Conservation (phyloP, 2,329 filamentous ascomycete genomes). For the Ascochyta clinopodiicola region DNA sequence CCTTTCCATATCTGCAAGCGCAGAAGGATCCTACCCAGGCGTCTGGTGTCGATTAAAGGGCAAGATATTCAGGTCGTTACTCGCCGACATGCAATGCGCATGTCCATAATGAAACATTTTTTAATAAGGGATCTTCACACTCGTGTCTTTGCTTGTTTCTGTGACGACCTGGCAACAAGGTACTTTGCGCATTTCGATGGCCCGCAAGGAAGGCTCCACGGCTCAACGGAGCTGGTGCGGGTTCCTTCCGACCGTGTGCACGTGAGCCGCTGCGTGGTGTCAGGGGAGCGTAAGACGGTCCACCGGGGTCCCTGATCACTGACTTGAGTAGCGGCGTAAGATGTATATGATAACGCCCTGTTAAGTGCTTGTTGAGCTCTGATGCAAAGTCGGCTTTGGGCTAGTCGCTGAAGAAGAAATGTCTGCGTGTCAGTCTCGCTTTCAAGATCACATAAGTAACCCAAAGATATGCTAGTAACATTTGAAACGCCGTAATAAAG, state of each 20-base stretch:
- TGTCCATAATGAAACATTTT: background rate
- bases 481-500: background rate
- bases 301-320: background rate
- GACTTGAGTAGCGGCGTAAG: background rate
- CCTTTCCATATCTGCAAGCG: background rate
- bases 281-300: background rate
- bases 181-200: background rate
- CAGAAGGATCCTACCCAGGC: constrained; percentile 5
- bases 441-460: background rate
- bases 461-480: background rate
- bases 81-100: background rate
- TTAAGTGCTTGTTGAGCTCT: too few relatives aligned
- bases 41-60: constrained; percentile 6
- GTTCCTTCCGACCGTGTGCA: background rate
- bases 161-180: background rate
- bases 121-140: background rate
- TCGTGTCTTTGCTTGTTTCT: background rate
- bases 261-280: background rate
- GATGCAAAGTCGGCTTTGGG: too few relatives aligned
- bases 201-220: background rate
- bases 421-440: background rate
- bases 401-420: background rate
- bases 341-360: too few relatives aligned
- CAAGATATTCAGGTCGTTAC: background rate
- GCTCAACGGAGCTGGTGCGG: constrained; percentile 2